Evolutionary conservation across 2,329 filamentous ascomycete species (phyloP), one percentile per base, ranked within the genome.

Genomic region (Cryphonectria radicalis): DNA sequence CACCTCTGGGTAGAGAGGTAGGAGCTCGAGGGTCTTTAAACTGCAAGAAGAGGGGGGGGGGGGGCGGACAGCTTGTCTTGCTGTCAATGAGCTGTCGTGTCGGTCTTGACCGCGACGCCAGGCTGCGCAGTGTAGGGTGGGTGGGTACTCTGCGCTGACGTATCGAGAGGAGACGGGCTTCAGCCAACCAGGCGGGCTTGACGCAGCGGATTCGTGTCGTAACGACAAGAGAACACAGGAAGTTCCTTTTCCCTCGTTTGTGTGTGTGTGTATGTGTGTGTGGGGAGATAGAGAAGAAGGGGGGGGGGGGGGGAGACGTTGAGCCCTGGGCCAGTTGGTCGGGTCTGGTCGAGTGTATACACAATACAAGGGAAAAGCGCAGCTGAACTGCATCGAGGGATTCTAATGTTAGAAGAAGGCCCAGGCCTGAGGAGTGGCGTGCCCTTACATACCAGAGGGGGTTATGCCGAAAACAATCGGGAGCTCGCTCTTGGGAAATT

Each of bases 51-150:
- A 63, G 35, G 7, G 25, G 46, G 60, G 65, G 43, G 19, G 46
- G 67, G 55, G 5, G 17, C n/a, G n/a, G n/a, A n/a, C n/a, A 69
- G 67, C 64, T 68, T 68, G 67, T 62, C 32, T 53, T 19, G 63
- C 32, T 35, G 63, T 40, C 35, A 67, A 14, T 50, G 46, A 40
- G 14, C 22, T 35, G 50, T 28, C 53, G 37, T 42, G 64, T 65
- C 64, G 70, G 70, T 60, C 59, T 70, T 65, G 67, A 64, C 68
- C 70, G 70, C 70, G 55, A 67, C 43, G 68, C 68, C 68, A 60
- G 60, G 60, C 68, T 67, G 64, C 63, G 68, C 63, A 67, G 63
- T 43, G 50, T 25, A 57, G 65, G 28, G 25, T 72, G 32, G 50
- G 46, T 50, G 46, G 46, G 46, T 67, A 50, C 63, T 37, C 46